Conservation (phyloP, 2,329 filamentous ascomycete genomes). For the Stachybotrys chartarum region DNA sequence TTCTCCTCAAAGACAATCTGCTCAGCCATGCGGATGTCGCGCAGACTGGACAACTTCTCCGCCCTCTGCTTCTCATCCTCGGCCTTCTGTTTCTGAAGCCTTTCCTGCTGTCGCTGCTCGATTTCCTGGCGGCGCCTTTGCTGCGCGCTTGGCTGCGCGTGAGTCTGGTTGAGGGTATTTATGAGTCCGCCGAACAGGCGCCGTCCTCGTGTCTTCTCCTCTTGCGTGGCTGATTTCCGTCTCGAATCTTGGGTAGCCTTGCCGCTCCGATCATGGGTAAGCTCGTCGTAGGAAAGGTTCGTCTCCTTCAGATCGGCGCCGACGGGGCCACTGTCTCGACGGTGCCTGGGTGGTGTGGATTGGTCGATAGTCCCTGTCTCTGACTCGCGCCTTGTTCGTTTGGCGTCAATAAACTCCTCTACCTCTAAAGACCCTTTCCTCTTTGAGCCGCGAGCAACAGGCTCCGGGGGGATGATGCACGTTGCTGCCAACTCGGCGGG, state of each 20-base stretch:
- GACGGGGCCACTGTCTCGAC: background rate
- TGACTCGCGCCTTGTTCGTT: constrained; percentile 17
- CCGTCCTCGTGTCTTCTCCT: constrained; percentile 80
- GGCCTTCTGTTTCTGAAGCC: constrained; percentile 62
- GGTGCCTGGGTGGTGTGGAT: background rate
- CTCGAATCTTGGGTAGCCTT: constrained; percentile 9
- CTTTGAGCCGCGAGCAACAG: constrained; percentile 11
- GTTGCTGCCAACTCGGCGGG: constrained; percentile 3
- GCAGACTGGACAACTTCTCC: constrained; percentile 57
- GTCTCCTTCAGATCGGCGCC: background rate
- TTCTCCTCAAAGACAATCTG: constrained; percentile 70
- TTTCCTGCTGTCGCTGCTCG: constrained; percentile 74
- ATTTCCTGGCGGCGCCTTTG: constrained; percentile 71
- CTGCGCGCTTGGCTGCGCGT: constrained; percentile 41
- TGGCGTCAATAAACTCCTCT: constrained; percentile 11
- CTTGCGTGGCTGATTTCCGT: constrained; percentile 31
- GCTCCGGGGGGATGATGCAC: constrained; percentile 1
- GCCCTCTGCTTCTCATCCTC: constrained; percentile 63
- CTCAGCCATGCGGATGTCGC: constrained; percentile 54
- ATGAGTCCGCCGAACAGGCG: constrained; percentile 79
- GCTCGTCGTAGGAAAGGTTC: constrained; percentile 5
- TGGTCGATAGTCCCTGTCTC: constrained; percentile 8
- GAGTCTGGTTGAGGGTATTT: constrained; percentile 69
- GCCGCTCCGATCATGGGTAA: too few relatives aligned
- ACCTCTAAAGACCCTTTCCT: constrained; percentile 18